Percentiles rank a stretch among this genome's conserved stretches.
These are phyloP conservation scores for Scedosporium dehoogii DNA, from an alignment of 2,329 filamentous ascomycete species.

Conservation along the genomic window DNA sequence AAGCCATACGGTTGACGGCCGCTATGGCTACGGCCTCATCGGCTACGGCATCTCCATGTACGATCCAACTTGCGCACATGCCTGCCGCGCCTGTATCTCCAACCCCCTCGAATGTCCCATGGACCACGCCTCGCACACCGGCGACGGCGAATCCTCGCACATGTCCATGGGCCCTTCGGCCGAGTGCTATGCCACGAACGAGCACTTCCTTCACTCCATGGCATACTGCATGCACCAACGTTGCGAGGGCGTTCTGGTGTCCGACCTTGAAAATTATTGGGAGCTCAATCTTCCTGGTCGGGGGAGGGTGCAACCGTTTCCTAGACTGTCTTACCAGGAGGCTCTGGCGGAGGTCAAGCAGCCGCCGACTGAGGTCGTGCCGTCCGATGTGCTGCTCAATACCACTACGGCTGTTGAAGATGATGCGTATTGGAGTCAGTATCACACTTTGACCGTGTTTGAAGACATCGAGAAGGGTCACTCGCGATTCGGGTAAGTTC, in stretches of 20 bases:
- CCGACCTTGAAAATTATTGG: slow-evolving; percentile 14
- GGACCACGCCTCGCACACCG: neutral
- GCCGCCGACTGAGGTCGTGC: slow-evolving; percentile 4
- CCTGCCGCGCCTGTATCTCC: slow-evolving; percentile 33
- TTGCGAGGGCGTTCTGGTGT: slow-evolving; percentile 7
- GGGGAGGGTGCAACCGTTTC: slow-evolving; percentile 7
- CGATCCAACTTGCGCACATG: slow-evolving; percentile 55
- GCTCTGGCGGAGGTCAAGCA: slow-evolving; percentile 6
- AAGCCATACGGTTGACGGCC: neutral
- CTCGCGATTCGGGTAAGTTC: slow-evolving; percentile 9
- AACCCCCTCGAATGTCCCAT: neutral
- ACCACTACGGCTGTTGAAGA: slow-evolving; percentile 8
- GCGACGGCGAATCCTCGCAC: neutral
- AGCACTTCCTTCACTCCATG: slow-evolving; percentile 13
- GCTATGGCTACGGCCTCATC: slow-evolving; percentile 13
- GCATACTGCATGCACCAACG: slow-evolving; percentile 13
- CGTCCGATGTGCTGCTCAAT: slow-evolving; percentile 9
- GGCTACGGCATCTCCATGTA: slow-evolving; percentile 37
- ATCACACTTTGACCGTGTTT: slow-evolving; percentile 2
- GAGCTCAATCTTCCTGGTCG: slow-evolving; percentile 10
- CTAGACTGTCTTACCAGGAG: slow-evolving; percentile 10
- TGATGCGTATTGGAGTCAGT: slow-evolving; percentile 6
- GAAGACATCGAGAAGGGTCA: slow-evolving; percentile 10
- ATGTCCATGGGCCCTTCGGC: neutral
- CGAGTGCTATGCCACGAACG: slow-evolving; percentile 12